phyloP scores from a whole-genome alignment of 352 stramenopile genomes.

The Elongisporangium prolatum region DNA sequence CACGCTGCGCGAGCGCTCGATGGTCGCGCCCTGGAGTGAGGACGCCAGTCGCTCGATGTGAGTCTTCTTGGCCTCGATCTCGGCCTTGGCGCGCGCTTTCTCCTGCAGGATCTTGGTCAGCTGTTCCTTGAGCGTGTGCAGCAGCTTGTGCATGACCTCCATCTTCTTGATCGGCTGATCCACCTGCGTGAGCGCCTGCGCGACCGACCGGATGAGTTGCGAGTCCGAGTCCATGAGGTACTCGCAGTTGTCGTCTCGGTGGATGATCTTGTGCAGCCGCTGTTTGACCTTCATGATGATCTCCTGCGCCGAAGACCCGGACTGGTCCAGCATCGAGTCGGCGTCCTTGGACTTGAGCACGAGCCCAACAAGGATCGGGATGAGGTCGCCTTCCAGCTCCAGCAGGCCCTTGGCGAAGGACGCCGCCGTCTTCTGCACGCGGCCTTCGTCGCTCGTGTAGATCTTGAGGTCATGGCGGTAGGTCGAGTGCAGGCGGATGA shows the following conservation, averaged over 20 bases:
- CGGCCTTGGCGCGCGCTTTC: constrained; percentile 56
- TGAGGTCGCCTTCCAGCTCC: constrained; percentile 98
- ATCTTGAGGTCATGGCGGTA: constrained; percentile 99
- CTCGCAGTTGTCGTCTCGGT: constrained; percentile 74
- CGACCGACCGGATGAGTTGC: constrained; percentile 76
- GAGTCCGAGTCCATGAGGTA: constrained; percentile 77
- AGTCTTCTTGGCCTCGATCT: constrained; percentile 43
- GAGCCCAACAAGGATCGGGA: constrained; percentile 97
- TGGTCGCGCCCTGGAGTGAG: constrained; percentile 18
- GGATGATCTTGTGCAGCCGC: constrained; percentile 83
- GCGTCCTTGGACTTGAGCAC: constrained; percentile 87
- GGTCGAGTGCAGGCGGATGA: constrained; percentile 98
- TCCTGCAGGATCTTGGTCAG: constrained; percentile 76
- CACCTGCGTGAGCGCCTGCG: constrained; percentile 66
- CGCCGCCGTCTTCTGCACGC: constrained; percentile 99
- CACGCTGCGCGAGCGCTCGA: constrained; percentile 65
- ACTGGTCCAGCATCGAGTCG: constrained; percentile 98
- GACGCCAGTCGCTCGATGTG: constrained; percentile 11
- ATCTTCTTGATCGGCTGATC: constrained; percentile 95
- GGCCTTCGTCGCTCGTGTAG: constrained; percentile 98
- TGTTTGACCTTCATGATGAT: constrained; percentile 90
- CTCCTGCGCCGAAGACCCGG: constrained; percentile 91
- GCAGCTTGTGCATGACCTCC: constrained; percentile 86
- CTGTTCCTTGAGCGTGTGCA: constrained; percentile 94
- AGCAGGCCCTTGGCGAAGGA: constrained; percentile 99